Percentiles rank a stretch among this genome's conserved stretches.
phyloP scores from a whole-genome alignment of 257 asterid species.

The Solanum clarkiae region DNA sequence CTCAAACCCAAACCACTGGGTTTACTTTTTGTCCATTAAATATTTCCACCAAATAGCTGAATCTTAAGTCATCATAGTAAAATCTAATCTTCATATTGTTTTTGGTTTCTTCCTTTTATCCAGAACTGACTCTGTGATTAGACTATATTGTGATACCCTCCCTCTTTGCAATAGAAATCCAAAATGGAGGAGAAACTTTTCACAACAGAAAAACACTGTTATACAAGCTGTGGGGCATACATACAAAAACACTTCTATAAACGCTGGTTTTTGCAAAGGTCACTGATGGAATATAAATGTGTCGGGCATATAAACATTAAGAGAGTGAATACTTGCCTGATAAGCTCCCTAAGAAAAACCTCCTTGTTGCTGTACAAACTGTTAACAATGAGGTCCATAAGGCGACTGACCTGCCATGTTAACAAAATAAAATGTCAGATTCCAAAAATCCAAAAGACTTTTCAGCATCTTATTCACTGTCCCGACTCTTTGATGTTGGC shows the following conservation, averaged over 20 bases:
- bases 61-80: neutral
- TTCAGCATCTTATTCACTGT: neutral
- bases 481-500: neutral
- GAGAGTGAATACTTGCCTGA: conserved; percentile 41
- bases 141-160: neutral
- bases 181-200: neutral
- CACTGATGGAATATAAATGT: neutral
- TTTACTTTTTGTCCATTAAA: neutral
- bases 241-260: neutral
- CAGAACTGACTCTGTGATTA: neutral
- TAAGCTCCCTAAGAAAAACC: conserved; percentile 90
- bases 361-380: conserved; percentile 93
- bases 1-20: no score
- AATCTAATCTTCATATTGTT: neutral
- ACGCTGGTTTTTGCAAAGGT: neutral
- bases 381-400: conserved; percentile 94
- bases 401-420: conserved; percentile 81
- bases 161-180: neutral
- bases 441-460: neutral
- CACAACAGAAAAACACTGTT: neutral
- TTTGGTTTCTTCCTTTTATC: neutral
- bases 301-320: neutral
- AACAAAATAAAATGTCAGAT: neutral
- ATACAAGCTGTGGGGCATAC: neutral
- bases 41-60: neutral